phyloP scores from a whole-genome alignment of 2,329 filamentous ascomycete species.

The Drechslerella coelobrocha region DNA sequence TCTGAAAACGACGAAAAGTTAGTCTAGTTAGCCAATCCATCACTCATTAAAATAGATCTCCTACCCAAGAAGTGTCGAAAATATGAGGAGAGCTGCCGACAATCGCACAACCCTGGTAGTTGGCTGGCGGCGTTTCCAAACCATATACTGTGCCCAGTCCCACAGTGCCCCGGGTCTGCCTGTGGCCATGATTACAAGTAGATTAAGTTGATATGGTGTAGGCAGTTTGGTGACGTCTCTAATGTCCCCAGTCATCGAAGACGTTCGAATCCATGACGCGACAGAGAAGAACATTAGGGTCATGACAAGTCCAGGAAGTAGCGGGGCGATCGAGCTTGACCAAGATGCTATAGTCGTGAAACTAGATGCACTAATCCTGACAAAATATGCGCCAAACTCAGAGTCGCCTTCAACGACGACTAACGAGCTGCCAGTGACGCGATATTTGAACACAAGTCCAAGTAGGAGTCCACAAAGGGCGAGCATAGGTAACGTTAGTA shows the following conservation, averaged over 20 bases:
- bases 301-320: slow-evolving; percentile 54
- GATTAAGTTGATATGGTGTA: slow-evolving; percentile 52
- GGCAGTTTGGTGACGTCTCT: slow-evolving; percentile 46
- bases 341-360: slow-evolving; percentile 53
- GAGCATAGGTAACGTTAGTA: slow-evolving; percentile 17
- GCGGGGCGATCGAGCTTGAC: slow-evolving; percentile 53
- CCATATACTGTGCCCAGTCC: slow-evolving; percentile 47
- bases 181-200: slow-evolving; percentile 50
- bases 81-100: slow-evolving; percentile 6
- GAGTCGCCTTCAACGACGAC: slow-evolving; percentile 4
- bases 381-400: slow-evolving; percentile 49
- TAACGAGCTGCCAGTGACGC: slow-evolving; percentile 10
- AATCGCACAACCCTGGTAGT: slow-evolving; percentile 26
- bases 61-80: slow-evolving; percentile 14
- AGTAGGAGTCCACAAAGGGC: slow-evolving; percentile 17
- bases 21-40: neutral
- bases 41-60: neutral
- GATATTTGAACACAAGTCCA: slow-evolving; percentile 26
- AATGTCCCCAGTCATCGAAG: slow-evolving; percentile 19
- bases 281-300: slow-evolving; percentile 54
- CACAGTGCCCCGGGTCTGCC: slow-evolving; percentile 49
- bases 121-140: slow-evolving; percentile 32
- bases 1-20: slow-evolving; percentile 21
- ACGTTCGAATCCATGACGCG: slow-evolving; percentile 32
- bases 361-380: slow-evolving; percentile 52